A percentile compares a stretch with the other conserved stretches of the same genome.
phyloP scores from a whole-genome alignment of 441 rosid genomes.

The Pelargonium australe region DNA sequence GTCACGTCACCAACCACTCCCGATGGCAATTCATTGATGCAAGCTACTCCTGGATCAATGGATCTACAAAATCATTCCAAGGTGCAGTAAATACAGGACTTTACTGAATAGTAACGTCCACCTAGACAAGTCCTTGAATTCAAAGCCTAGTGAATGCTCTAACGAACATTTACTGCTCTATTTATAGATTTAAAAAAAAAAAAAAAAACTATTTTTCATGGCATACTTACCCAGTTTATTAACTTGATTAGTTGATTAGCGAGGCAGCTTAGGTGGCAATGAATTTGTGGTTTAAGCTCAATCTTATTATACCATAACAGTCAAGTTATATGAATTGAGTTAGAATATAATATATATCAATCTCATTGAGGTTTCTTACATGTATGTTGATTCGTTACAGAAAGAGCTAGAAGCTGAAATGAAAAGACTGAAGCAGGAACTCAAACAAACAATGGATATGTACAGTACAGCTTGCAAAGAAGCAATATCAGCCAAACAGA shows the following conservation, averaged over 20 bases:
- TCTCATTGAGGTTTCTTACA: slow-evolving; percentile 1
- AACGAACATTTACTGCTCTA: no score
- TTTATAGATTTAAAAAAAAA: no score
- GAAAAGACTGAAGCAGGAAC: slow-evolving; percentile 74
- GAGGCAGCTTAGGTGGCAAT: neutral
- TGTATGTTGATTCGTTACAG: slow-evolving; percentile 29
- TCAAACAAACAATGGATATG: slow-evolving; percentile 84
- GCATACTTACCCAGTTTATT: neutral
- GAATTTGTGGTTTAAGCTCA: neutral
- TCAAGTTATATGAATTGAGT: neutral
- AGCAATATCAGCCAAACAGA: slow-evolving; percentile 63
- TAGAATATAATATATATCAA: neutral
- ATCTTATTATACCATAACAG: neutral
- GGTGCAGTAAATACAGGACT: no score
- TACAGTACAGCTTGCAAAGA: slow-evolving; percentile 80
- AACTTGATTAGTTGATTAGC: neutral
- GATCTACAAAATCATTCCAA: no score
- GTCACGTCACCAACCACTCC: neutral
- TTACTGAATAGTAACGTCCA: no score
- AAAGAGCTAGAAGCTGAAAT: slow-evolving; percentile 68
- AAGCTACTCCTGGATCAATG: no score
- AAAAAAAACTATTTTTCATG: neutral
- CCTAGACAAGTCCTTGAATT: no score
- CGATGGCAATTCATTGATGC: neutral
- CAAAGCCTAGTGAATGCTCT: no score